Evolutionary conservation across 192 early-diverging fungal genomes (phyloP).

Genomic region (Linnemannia exigua): DNA sequence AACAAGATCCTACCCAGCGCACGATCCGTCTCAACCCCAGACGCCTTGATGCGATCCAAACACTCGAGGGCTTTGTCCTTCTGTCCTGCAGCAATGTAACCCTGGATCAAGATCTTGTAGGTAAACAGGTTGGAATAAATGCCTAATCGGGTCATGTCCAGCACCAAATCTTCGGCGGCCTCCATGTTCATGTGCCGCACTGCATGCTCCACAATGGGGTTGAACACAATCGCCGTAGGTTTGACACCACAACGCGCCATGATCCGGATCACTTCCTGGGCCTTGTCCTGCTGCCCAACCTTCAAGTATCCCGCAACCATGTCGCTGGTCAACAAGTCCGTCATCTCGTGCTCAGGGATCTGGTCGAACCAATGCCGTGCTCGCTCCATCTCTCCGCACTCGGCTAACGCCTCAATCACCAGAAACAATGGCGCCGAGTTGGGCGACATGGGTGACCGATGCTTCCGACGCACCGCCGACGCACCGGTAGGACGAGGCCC

Average conservation of each 20-base stretch:
- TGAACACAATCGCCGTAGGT: constrained; percentile 50
- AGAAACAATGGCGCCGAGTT: constrained; percentile 40
- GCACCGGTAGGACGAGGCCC: background rate
- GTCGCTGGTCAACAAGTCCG: constrained; percentile 45
- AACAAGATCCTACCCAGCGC: constrained; percentile 39
- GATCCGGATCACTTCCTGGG: constrained; percentile 53
- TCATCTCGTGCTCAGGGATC: constrained; percentile 35
- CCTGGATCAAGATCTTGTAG: constrained; percentile 47
- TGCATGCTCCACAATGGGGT: constrained; percentile 51
- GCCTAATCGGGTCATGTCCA: constrained; percentile 34
- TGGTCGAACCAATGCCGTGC: constrained; percentile 48
- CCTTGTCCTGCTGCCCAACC: constrained; percentile 36
- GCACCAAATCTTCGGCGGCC: constrained; percentile 34
- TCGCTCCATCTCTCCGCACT: constrained; percentile 51
- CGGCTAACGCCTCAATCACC: constrained; percentile 44
- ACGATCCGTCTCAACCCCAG: constrained; percentile 42
- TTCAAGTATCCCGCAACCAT: constrained; percentile 50
- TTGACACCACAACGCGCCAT: constrained; percentile 47
- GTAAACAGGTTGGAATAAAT: constrained; percentile 42
- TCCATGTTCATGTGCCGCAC: constrained; percentile 30
- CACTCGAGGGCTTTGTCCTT: constrained; percentile 38
- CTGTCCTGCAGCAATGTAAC: constrained; percentile 36
- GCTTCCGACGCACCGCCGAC: constrained; percentile 5
- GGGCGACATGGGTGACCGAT: constrained; percentile 49
- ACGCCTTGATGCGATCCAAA: constrained; percentile 26